Evolutionary conservation across 164 flowering plant species (phyloP), one percentile per base, ranked within the genome.

Genomic region (Vitis riparia): DNA sequence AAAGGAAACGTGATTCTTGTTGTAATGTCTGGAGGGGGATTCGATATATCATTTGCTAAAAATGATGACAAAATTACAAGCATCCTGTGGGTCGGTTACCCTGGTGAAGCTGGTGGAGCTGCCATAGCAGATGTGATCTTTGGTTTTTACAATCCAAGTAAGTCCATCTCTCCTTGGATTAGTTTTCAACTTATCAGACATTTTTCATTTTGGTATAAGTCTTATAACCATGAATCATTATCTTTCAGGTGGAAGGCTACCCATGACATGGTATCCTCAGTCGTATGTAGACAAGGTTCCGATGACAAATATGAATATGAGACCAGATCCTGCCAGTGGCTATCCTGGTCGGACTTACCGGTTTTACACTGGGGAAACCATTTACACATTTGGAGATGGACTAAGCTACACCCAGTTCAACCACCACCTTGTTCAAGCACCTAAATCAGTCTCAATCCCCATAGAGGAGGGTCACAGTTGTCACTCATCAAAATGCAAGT

Each of bases 81-180:
- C 83, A 96, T 96, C n/a, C 59, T 96, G 57, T 96, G 99, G 99
- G 97, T 91, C 65, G 99, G 99, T 51, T 96, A 87, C 79, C 99
- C 99, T 53, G 98, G 99, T 16, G 86, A 95, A 81, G 97, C 94
- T 51, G 98, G 99, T 30, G 99, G 99, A 9, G 92, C 88, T 48
- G 97, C 99, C 56, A 79, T 90, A 49, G 97, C 99, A 3, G 96
- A 95, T 73, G 82, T 95, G 7, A 78, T 91, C 10, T 92, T 92
- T 64, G 98, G 98, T 1, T 55, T 10, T 37, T 85, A 63, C 69
- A 96, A 96, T 83, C 99, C 99, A 64, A 77, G 97, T 91, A 79
- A 84, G 88, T 60, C 37, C 44, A 32, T 19, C 17, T 47, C 23
- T 49, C 29, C 9, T 11, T 66, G 50, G 8, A 44, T 11, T 48